phyloP scores from a whole-genome alignment of 1,284 basidiomycete genomes.

The Malassezia slooffiae region DNA sequence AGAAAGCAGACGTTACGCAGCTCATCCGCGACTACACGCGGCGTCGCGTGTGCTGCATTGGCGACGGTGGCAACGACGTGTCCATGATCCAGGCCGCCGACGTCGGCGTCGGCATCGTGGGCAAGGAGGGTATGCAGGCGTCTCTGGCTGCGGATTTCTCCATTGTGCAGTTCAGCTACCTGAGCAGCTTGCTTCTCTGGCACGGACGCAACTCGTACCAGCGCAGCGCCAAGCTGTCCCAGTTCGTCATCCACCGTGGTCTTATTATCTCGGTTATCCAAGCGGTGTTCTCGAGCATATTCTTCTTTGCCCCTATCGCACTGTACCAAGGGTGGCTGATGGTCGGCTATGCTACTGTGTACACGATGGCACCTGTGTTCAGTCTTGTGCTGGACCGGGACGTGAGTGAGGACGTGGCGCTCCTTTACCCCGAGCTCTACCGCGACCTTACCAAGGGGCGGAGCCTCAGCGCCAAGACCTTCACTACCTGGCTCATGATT shows the following conservation, averaged over 20 bases:
- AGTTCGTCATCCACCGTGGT: conserved; percentile 91
- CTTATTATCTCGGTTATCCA: conserved; percentile 91
- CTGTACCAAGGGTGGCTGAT: conserved; percentile 96
- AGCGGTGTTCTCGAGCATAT: conserved; percentile 83
- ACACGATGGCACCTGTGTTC: conserved; percentile 98
- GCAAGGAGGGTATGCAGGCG: conserved; percentile 96
- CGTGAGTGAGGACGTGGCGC: conserved; percentile 84
- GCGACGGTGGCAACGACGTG: conserved; percentile 87
- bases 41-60: conserved; percentile 94
- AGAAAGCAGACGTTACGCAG: conserved; percentile 92
- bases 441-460: conserved; percentile 66
- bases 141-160: conserved; percentile 96
- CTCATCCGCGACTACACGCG: conserved; percentile 78
- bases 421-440: conserved; percentile 94
- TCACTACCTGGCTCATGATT: conserved; percentile 96
- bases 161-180: conserved; percentile 84
- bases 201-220: conserved; percentile 97
- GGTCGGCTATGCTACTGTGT: conserved; percentile 93
- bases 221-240: conserved; percentile 89
- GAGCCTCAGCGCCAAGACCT: conserved; percentile 85
- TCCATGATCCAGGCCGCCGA: conserved; percentile 93
- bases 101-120: conserved; percentile 91
- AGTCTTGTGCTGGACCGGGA: conserved; percentile 90
- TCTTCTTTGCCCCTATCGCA: conserved; percentile 97
- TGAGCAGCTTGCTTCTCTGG: conserved; percentile 92